Percentiles rank a stretch among this genome's conserved stretches.
Conservation (phyloP, 129 eudicot species). For the Dittrichia graveolens region DNA sequence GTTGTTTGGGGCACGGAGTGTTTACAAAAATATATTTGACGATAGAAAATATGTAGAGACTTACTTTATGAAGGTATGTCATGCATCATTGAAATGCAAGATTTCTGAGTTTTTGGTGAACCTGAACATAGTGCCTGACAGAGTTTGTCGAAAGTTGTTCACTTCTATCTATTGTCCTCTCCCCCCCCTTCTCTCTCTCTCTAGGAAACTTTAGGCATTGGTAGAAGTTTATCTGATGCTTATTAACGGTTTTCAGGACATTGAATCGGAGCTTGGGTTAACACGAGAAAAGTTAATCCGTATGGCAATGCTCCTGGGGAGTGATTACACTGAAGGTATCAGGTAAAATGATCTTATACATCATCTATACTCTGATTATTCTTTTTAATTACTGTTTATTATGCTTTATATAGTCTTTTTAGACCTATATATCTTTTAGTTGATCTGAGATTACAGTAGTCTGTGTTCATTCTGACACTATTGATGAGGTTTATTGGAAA, state of each 20-base stretch:
- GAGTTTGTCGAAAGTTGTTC: no score
- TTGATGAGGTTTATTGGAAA: no score
- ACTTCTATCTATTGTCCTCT: no score
- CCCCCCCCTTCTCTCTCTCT: no score
- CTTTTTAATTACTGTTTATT: constrained; percentile 1
- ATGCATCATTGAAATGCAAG: not conserved
- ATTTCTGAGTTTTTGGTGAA: not conserved
- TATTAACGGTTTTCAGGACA: constrained; percentile 52
- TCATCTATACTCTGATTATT: not conserved
- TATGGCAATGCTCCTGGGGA: constrained; percentile 94
- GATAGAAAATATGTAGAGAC: constrained; percentile 99
- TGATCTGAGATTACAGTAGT: not conserved
- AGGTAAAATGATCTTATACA: constrained; percentile 48
- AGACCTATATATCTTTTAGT: not conserved
- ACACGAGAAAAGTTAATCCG: constrained; percentile 76
- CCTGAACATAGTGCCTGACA: not conserved
- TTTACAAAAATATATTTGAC: constrained; percentile 90
- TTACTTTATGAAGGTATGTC: constrained; percentile 78
- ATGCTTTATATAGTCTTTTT: not conserved
- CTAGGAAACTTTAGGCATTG: not conserved
- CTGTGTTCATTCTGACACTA: no score
- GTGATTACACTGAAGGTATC: constrained; percentile 98
- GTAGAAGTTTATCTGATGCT: not conserved
- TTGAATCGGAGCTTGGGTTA: constrained; percentile 89
- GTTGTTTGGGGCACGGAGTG: constrained; percentile 91